Conservation (phyloP, 2,329 filamentous ascomycete genomes). For the Monilinia fructicola region DNA sequence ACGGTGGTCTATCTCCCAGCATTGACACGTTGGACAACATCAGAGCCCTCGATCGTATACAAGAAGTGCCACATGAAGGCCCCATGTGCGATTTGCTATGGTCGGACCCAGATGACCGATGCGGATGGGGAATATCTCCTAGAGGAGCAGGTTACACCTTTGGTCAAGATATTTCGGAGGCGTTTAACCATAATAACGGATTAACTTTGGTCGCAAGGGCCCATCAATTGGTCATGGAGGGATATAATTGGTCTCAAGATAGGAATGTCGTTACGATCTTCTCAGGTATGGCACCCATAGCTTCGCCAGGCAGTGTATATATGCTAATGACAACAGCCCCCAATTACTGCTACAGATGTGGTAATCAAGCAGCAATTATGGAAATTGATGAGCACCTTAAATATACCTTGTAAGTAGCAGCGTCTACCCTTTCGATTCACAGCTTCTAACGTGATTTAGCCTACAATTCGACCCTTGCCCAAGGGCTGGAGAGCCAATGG, state of each 20-base stretch:
- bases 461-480: constrained; percentile 99
- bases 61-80: constrained; percentile 97
- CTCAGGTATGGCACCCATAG: constrained; percentile 61
- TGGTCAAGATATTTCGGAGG: constrained; percentile 95
- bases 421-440: neutral
- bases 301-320: neutral
- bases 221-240: constrained; percentile 98
- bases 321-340: constrained; percentile 56
- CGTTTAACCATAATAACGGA: constrained; percentile 99
- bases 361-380: constrained; percentile 99
- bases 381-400: constrained; percentile 99
- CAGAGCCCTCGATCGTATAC: constrained; percentile 88
- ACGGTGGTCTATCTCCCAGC: constrained; percentile 93
- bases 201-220: constrained; percentile 92
- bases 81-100: constrained; percentile 98
- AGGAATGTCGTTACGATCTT: constrained; percentile 98
- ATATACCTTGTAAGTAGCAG: constrained; percentile 92
- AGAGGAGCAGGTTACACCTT: constrained; percentile 94
- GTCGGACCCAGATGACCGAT: constrained; percentile 96
- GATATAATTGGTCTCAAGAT: constrained; percentile 99
- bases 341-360: constrained; percentile 98
- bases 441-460: constrained; percentile 54
- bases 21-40: constrained; percentile 97
- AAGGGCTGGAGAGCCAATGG: constrained; percentile 96
- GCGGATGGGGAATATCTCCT: constrained; percentile 93